These are phyloP conservation scores for Starmerella vaccinii DNA, from an alignment of 805 yeast species.

Conservation along the genomic window DNA sequence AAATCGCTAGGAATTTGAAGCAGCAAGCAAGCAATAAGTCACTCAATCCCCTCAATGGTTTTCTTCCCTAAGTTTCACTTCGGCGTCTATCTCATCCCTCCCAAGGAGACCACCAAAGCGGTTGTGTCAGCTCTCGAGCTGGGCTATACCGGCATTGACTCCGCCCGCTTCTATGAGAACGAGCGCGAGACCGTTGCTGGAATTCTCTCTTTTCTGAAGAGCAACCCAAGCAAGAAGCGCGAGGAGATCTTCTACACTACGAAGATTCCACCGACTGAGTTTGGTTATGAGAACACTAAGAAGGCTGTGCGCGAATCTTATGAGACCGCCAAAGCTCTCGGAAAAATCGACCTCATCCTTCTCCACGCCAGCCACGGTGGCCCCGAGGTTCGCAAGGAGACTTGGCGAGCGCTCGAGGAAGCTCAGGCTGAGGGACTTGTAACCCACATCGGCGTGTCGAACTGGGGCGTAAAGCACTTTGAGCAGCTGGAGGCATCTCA, in stretches of 20 bases:
- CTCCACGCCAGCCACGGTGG: slow-evolving; percentile 43
- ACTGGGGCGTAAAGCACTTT: slow-evolving; percentile 48
- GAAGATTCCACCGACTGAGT: slow-evolving; percentile 58
- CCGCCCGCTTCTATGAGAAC: slow-evolving; percentile 56
- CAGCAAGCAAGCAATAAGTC: no score
- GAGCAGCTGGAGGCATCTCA: slow-evolving; percentile 37
- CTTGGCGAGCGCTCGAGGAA: slow-evolving; percentile 50
- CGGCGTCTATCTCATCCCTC: slow-evolving; percentile 23
- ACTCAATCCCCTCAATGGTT: background rate
- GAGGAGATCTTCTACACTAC: slow-evolving; percentile 47
- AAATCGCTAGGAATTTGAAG: background rate
- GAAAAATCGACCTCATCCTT: slow-evolving; percentile 58
- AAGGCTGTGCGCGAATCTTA: slow-evolving; percentile 49
- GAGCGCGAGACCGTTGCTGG: slow-evolving; percentile 43
- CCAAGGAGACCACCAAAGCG: slow-evolving; percentile 27
- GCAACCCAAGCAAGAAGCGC: slow-evolving; percentile 39
- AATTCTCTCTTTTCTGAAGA: slow-evolving; percentile 11
- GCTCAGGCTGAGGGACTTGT: slow-evolving; percentile 42
- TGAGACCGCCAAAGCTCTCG: slow-evolving; percentile 40
- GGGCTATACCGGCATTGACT: slow-evolving; percentile 65
- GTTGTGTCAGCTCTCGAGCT: slow-evolving; percentile 46
- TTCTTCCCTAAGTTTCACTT: slow-evolving; percentile 23
- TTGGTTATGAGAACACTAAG: slow-evolving; percentile 44
- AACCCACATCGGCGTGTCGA: slow-evolving; percentile 52
- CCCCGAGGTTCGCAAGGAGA: slow-evolving; percentile 34